phyloP scores from a whole-genome alignment of 2,329 filamentous ascomycete genomes.

The Phoma sp. region DNA sequence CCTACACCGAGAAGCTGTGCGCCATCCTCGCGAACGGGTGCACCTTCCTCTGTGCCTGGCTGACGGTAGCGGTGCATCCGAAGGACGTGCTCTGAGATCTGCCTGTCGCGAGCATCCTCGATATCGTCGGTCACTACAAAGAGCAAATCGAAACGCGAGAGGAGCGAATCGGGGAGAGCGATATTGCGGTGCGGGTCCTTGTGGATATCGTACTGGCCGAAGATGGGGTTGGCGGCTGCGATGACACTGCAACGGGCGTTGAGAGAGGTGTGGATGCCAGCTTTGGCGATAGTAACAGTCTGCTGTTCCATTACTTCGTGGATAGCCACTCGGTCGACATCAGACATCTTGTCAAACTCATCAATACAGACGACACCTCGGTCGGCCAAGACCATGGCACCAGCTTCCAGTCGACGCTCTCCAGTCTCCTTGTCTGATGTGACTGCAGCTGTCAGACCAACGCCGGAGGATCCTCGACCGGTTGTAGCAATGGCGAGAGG shows the following conservation, averaged over 20 bases:
- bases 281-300: conserved; percentile 98
- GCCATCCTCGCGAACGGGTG: conserved; percentile 86
- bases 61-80: conserved; percentile 97
- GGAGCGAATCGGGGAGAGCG: conserved; percentile 90
- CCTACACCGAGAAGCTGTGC: conserved; percentile 88
- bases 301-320: conserved; percentile 99
- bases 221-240: conserved; percentile 95
- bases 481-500: conserved; percentile 96
- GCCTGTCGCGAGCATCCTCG: conserved; percentile 87
- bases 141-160: conserved; percentile 97
- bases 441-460: conserved; percentile 95
- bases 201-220: conserved; percentile 97
- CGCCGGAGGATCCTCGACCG: conserved; percentile 93
- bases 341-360: conserved; percentile 99
- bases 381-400: conserved; percentile 98
- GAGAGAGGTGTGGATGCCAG: conserved; percentile 94
- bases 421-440: conserved; percentile 97
- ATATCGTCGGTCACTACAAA: conserved; percentile 99
- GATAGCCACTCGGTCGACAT: conserved; percentile 95
- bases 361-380: conserved; percentile 98
- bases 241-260: conserved; percentile 97
- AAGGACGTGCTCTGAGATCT: conserved; percentile 93
- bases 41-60: conserved; percentile 90
- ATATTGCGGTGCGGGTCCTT: conserved; percentile 99
- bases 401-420: conserved; percentile 90